Evolutionary conservation across 495 filamentous ascomycete genomes (phyloP).

Genomic region (Aspergillus cristatus): DNA sequence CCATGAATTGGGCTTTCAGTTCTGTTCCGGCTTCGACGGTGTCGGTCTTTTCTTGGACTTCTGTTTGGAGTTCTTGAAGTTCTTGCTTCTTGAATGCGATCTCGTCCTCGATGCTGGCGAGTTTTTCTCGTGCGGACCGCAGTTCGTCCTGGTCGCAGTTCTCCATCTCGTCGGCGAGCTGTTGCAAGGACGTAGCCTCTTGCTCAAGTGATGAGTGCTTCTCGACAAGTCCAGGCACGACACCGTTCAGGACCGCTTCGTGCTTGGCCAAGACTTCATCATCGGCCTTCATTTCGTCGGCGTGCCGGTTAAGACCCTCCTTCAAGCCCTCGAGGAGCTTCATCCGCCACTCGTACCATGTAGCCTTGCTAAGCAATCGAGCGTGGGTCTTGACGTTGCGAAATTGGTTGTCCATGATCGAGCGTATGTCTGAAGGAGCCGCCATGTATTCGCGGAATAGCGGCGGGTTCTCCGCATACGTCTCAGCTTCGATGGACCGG

Average conservation of each 20-base stretch:
- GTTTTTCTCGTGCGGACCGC: conserved; percentile 51
- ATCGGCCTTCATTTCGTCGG: conserved; percentile 68
- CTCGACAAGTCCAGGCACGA: conserved; percentile 54
- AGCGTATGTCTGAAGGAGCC: conserved; percentile 72
- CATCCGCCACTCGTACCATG: conserved; percentile 98
- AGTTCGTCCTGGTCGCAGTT: conserved; percentile 74
- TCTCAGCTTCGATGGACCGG: conserved; percentile 78
- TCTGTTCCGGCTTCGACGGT: conserved; percentile 49
- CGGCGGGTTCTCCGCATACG: conserved; percentile 76
- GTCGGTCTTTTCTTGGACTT: conserved; percentile 54
- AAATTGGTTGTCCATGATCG: conserved; percentile 91
- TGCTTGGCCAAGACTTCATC: conserved; percentile 57
- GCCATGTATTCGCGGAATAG: conserved; percentile 86
- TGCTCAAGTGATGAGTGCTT: conserved; percentile 50
- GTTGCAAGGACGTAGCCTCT: conserved; percentile 57
- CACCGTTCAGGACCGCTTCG: conserved; percentile 51
- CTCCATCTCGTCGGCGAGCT: conserved; percentile 63
- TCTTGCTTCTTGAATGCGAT: conserved; percentile 57
- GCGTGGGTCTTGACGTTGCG: conserved; percentile 93
- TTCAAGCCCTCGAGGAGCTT: conserved; percentile 77
- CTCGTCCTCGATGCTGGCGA: conserved; percentile 55
- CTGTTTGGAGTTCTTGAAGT: conserved; percentile 52
- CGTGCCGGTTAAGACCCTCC: conserved; percentile 64
- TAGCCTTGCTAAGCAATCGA: conserved; percentile 77
- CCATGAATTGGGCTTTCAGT: conserved; percentile 56